A percentile compares a stretch with the other conserved stretches of the same genome.
phyloP scores from a whole-genome alignment of 2,329 filamentous ascomycete species.

The Bipolaris oryzae region DNA sequence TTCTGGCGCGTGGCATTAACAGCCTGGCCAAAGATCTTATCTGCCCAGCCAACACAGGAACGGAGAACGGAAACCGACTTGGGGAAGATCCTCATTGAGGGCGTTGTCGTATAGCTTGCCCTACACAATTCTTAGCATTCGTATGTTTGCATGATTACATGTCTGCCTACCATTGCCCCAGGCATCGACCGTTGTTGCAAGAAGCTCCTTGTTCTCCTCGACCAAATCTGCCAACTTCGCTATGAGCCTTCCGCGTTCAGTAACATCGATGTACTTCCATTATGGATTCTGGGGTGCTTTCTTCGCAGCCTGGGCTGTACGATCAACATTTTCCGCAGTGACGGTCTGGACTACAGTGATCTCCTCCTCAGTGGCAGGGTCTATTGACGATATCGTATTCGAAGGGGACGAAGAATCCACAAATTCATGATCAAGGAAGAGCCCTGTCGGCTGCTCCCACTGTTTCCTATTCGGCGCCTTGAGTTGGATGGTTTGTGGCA shows the following conservation, averaged over 20 bases:
- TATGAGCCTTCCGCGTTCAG: constrained; percentile 31
- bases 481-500: constrained; percentile 32
- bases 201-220: constrained; percentile 30
- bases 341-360: constrained; percentile 43
- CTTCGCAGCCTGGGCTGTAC: constrained; percentile 43
- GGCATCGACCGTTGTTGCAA: constrained; percentile 51
- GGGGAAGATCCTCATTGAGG: constrained; percentile 64
- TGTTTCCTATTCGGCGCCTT: constrained; percentile 49
- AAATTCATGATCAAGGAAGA: constrained; percentile 56
- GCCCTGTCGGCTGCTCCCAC: constrained; percentile 48
- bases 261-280: constrained; percentile 27
- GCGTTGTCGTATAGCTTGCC: constrained; percentile 69
- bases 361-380: constrained; percentile 35
- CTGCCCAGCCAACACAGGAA: constrained; percentile 78
- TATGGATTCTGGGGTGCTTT: constrained; percentile 27
- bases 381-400: constrained; percentile 20
- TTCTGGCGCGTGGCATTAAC: constrained; percentile 68
- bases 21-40: constrained; percentile 75
- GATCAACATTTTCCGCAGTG: constrained; percentile 42
- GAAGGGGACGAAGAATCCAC: constrained; percentile 45
- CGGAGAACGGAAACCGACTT: constrained; percentile 60
- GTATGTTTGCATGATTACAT: neutral
- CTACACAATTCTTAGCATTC: neutral
- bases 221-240: constrained; percentile 35
- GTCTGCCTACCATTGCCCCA: constrained; percentile 70